Conservation (phyloP, 805 yeast species). For the Candida silvicultrix region DNA sequence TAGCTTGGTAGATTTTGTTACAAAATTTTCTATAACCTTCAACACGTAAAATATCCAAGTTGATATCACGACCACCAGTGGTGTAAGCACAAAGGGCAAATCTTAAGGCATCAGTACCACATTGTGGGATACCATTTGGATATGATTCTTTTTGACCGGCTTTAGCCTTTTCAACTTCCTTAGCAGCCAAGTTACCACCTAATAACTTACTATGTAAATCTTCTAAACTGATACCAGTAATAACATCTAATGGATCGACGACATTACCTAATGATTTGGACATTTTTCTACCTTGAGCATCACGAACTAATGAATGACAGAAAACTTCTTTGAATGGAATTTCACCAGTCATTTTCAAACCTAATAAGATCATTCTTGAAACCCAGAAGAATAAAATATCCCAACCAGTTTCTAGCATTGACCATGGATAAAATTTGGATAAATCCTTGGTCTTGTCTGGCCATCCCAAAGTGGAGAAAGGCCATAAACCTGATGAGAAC, state of each 20-base stretch:
- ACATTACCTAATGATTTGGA: conserved; percentile 97
- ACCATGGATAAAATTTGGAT: conserved; percentile 79
- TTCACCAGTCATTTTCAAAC: conserved; percentile 82
- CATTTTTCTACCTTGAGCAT: conserved; percentile 99
- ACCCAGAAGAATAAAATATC: conserved; percentile 99
- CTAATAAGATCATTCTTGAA: conserved; percentile 89
- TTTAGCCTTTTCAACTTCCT: conserved; percentile 81
- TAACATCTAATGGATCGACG: conserved; percentile 92
- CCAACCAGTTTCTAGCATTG: conserved; percentile 98
- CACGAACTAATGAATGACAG: conserved; percentile 98
- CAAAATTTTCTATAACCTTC: conserved; percentile 99
- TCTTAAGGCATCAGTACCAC: conserved; percentile 98
- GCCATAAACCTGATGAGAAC: conserved; percentile 99
- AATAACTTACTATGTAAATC: conserved; percentile 71
- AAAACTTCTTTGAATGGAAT: conserved; percentile 95
- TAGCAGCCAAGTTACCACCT: conserved; percentile 82
- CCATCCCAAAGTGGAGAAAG: conserved; percentile 95
- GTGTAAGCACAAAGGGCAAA: conserved; percentile 98
- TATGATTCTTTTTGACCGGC: conserved; percentile 84
- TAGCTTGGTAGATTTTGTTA: conserved; percentile 98
- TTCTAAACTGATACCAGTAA: conserved; percentile 77
- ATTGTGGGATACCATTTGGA: conserved; percentile 97
- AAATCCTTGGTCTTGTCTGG: conserved; percentile 74
- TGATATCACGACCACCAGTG: conserved; percentile 98
- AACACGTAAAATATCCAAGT: conserved; percentile 90